Evolutionary conservation across 345 rosid species (phyloP), one percentile per base, ranked within the genome.

Genomic region (Boechera retrofracta): DNA sequence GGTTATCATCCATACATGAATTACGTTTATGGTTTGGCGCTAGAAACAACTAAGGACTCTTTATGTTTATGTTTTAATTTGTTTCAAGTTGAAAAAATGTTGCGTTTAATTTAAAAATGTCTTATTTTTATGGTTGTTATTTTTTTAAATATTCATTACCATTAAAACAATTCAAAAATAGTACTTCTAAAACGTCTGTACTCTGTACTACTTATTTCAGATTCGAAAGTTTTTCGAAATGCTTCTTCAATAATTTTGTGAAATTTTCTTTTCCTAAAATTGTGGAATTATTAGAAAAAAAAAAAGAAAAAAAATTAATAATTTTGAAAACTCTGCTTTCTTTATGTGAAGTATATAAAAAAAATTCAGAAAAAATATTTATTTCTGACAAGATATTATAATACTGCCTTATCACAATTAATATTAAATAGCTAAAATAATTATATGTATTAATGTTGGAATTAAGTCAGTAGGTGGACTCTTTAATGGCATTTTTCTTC

Each of bases 391-490:
- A 48, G 8, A 48, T 48, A 16, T 44, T 12, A 44, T 44, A 48
- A n/a, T 48, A 15, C 18, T 5, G 51, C n/a, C 21, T 16, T 3
- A 47, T 47, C 52, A 48, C 7, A 48, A 53, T 11, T n/a, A 38
- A 24, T 60, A 38, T 38, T 31, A 60, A 3, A 11, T 59, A 59
- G 12, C 41, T 38, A 18, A 76, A 12, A 59, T 21, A 51, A 31
- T 18, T 68, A 68, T 28, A 59, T 52, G 64, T 24, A 54, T 53
- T 61, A 62, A 67, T 47, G 41, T 33, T 66, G 47, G 60, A 75
- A 36, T 69, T 66, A 59, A 67, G 7, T 52, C n/a, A 70, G 75
- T 77, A 63, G 80, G 64, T 70, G 51, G 71, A 70, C 48, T 62
- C 51, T 63, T 44, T 54, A 77, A 70, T 61, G 75, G 2, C 13